Evolutionary conservation across 179 eudicot species (phyloP).

Genomic region (Monotropa hypopitys): DNA sequence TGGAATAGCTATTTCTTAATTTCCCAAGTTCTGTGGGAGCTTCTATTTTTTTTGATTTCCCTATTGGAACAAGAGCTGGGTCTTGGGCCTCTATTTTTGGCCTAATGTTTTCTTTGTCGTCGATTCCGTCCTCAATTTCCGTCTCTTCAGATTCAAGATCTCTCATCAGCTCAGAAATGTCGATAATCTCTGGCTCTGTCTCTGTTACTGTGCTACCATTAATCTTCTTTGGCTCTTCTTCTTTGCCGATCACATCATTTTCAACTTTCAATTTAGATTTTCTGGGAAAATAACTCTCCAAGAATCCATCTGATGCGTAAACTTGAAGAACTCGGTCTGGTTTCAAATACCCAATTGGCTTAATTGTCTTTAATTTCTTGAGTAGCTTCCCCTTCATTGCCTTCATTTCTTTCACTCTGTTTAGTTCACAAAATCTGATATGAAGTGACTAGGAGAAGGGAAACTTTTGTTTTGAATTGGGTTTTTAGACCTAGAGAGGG

Average conservation of each 20-base stretch:
- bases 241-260: slow-evolving; percentile 7
- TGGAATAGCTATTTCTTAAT: not conserved
- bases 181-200: slow-evolving; percentile 32
- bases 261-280: slow-evolving; percentile 21
- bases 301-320: slow-evolving; percentile 37
- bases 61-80: not conserved
- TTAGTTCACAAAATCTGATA: not conserved
- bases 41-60: slow-evolving; percentile 4
- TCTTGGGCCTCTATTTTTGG: slow-evolving; percentile 13
- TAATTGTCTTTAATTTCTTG: slow-evolving; percentile 65
- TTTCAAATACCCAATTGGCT: slow-evolving; percentile 49
- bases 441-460: not conserved
- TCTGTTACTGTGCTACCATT: not conserved
- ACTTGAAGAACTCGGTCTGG: slow-evolving; percentile 54
- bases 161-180: slow-evolving; percentile 36
- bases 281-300: slow-evolving; percentile 18
- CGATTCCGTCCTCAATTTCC: slow-evolving; percentile 6
- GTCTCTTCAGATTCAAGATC: slow-evolving; percentile 39
- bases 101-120: slow-evolving; percentile 50
- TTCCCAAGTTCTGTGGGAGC: not conserved
- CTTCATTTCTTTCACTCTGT: slow-evolving; percentile 26
- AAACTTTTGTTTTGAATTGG: not conserved
- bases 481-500: not conserved
- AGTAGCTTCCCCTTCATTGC: slow-evolving; percentile 71
- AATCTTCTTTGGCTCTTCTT: slow-evolving; percentile 16